Evolutionary conservation across 2,329 filamentous ascomycete genomes (phyloP).

Genomic region (Fusarium sp.): DNA sequence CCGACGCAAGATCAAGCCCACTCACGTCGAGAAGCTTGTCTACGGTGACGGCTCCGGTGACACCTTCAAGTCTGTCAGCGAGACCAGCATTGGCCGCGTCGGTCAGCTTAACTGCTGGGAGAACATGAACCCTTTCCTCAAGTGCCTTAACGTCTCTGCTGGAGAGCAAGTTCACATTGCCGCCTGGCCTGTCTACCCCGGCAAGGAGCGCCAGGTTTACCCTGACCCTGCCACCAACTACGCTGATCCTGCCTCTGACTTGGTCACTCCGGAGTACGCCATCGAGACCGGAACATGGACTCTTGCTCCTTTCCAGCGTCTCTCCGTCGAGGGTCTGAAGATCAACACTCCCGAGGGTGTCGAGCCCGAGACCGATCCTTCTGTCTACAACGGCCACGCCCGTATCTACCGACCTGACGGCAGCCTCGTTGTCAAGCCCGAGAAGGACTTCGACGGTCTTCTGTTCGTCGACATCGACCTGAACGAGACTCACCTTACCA

Average conservation of each 20-base stretch:
- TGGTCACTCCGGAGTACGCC: slow-evolving; percentile 47
- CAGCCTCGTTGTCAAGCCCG: slow-evolving; percentile 44
- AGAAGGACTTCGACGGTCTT: slow-evolving; percentile 59
- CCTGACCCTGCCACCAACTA: slow-evolving; percentile 49
- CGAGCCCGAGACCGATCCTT: slow-evolving; percentile 45
- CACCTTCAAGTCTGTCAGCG: slow-evolving; percentile 62
- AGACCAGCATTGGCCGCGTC: slow-evolving; percentile 64
- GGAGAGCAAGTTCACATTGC: slow-evolving; percentile 51
- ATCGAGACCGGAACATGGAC: slow-evolving; percentile 48
- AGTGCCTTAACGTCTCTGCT: slow-evolving; percentile 47
- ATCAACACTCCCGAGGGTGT: slow-evolving; percentile 47
- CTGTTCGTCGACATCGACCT: slow-evolving; percentile 66
- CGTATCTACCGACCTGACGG: slow-evolving; percentile 48
- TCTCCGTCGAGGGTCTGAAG: slow-evolving; percentile 44
- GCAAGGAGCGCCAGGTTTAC: slow-evolving; percentile 38
- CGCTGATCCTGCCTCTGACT: slow-evolving; percentile 43
- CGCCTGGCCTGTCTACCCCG: slow-evolving; percentile 50
- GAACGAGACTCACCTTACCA: slow-evolving; percentile 48
- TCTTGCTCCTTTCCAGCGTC: slow-evolving; percentile 45
- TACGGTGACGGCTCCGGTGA: slow-evolving; percentile 70
- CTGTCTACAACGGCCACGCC: slow-evolving; percentile 45
- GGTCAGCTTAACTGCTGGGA: slow-evolving; percentile 70
- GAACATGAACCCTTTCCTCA: slow-evolving; percentile 57
- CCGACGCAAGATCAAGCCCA: slow-evolving; percentile 65
- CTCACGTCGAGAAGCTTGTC: slow-evolving; percentile 61